phyloP scores from a whole-genome alignment of 495 filamentous ascomycete genomes.

The Talaromyces adpressus region DNA sequence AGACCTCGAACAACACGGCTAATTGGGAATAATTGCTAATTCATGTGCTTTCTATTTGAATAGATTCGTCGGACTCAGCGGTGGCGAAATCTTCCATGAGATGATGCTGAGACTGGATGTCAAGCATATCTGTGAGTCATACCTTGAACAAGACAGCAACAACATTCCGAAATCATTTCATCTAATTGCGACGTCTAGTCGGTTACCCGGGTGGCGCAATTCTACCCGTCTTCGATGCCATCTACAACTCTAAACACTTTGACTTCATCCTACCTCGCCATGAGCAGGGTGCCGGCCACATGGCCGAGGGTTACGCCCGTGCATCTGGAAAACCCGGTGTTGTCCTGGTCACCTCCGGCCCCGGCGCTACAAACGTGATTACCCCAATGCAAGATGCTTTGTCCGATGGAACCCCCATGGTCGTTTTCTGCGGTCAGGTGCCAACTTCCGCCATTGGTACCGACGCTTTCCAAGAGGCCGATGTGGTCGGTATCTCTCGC shows the following conservation, averaged over 20 bases:
- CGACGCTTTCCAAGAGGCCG: constrained; percentile 59
- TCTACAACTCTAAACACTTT: constrained; percentile 56
- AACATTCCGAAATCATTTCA: neutral
- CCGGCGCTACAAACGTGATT: constrained; percentile 57
- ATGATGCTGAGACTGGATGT: constrained; percentile 95
- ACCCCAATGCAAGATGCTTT: constrained; percentile 59
- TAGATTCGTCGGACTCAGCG: constrained; percentile 89
- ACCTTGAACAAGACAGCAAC: neutral
- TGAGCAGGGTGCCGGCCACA: constrained; percentile 61
- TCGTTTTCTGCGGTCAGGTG: constrained; percentile 58
- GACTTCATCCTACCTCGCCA: constrained; percentile 55
- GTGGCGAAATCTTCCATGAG: constrained; percentile 97
- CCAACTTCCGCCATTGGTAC: constrained; percentile 47
- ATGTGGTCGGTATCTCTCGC: constrained; percentile 53
- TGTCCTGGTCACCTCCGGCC: constrained; percentile 56
- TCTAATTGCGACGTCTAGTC: constrained; percentile 16
- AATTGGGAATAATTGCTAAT: constrained; percentile 1
- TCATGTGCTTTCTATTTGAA: constrained; percentile 14
- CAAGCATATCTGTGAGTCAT: constrained; percentile 78
- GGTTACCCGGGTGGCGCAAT: constrained; percentile 43
- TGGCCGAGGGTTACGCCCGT: constrained; percentile 59
- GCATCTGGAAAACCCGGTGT: constrained; percentile 54
- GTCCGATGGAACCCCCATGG: constrained; percentile 55
- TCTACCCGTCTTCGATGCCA: constrained; percentile 52
- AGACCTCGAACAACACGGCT: neutral